Evolutionary conservation across 2,329 filamentous ascomycete species (phyloP), one percentile per base, ranked within the genome.

Genomic region (Neospermospora avenae): DNA sequence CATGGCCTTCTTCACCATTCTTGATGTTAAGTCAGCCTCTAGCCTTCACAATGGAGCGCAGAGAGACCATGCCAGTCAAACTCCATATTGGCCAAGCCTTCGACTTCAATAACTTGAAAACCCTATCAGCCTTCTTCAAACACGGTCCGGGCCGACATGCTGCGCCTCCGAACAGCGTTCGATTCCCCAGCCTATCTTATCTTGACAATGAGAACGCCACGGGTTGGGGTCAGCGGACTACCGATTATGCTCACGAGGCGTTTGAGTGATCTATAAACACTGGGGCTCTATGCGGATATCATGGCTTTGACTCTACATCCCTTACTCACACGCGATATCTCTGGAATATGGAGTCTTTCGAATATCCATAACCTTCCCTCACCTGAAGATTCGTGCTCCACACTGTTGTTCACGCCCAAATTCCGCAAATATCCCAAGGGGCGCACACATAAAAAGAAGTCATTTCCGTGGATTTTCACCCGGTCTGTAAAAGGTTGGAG

Each of bases 321-420:
- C 52, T 55, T 61, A 4, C 20, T 55, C 45, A 37, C 25, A 49
- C 1, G 54, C 54, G 14, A 60, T 63, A 63, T 61, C 59, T 41
- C 55, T 13, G 61, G 59, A 28, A 22, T 64, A 60, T 65, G 54
- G 59, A 65, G 57, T 49, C 58, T 67, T 22, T 55, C 64, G 31
- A 67, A 65, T 57, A 51, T 66, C 28, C 56, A 56, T 59, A 44
- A 51, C 54, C 60, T 66, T 65, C 45, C 57, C n/a, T 51, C 55
- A 55, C 55, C 41, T 66, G 16, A 60, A 35, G 14, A 63, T 65
- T 51, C 54, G 51, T 45, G 53, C 63, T 55, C 62, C 59, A 46
- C 41, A 45, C 58, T 8, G 45, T 58, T 66, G 57, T 49, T 66
- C 51, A 28, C 52, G 60, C 42, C 63, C 45, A n/a, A 61, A 55